phyloP scores from a whole-genome alignment of 1,284 basidiomycete genomes.

The Pseudozyma pruni region DNA sequence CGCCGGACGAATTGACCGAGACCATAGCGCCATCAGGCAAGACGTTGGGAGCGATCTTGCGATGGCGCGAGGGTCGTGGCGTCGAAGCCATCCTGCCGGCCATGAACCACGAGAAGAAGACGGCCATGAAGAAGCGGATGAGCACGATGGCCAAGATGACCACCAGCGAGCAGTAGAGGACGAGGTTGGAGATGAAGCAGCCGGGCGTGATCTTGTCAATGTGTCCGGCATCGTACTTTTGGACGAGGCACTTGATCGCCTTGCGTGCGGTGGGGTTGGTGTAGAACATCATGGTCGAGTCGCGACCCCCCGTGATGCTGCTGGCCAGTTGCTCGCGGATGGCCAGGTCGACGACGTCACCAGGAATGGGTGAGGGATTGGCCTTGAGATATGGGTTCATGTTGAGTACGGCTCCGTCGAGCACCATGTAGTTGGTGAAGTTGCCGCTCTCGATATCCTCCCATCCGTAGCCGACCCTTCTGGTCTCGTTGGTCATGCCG shows the following conservation, averaged over 20 bases:
- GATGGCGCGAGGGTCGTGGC: conserved; percentile 71
- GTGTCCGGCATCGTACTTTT: conserved; percentile 76
- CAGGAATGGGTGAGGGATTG: conserved; percentile 76
- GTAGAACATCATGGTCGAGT: conserved; percentile 75
- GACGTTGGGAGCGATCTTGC: conserved; percentile 72
- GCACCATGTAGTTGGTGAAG: conserved; percentile 71
- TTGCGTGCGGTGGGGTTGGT: conserved; percentile 36
- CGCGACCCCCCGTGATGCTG: conserved; percentile 76
- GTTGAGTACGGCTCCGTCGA: conserved; percentile 94
- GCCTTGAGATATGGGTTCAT: conserved; percentile 84
- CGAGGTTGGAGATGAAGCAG: conserved; percentile 88
- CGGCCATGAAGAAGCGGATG: conserved; percentile 93
- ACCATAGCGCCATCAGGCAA: conserved; percentile 80
- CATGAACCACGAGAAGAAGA: conserved; percentile 95
- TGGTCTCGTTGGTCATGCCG: conserved; percentile 42
- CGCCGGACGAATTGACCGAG: conserved; percentile 85
- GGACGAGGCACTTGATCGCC: conserved; percentile 59
- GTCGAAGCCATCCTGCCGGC: conserved; percentile 73
- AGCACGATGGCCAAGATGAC: conserved; percentile 91
- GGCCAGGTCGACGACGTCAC: conserved; percentile 83
- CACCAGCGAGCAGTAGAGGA: conserved; percentile 90
- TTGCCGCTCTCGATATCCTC: conserved; percentile 53
- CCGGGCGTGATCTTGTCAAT: conserved; percentile 97
- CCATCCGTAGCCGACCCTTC: conserved; percentile 63
- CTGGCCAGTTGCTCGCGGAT: conserved; percentile 78